Evolutionary conservation across 2,329 filamentous ascomycete species (phyloP), one percentile per base, ranked within the genome.

Genomic region (Harringtonia lauricola): DNA sequence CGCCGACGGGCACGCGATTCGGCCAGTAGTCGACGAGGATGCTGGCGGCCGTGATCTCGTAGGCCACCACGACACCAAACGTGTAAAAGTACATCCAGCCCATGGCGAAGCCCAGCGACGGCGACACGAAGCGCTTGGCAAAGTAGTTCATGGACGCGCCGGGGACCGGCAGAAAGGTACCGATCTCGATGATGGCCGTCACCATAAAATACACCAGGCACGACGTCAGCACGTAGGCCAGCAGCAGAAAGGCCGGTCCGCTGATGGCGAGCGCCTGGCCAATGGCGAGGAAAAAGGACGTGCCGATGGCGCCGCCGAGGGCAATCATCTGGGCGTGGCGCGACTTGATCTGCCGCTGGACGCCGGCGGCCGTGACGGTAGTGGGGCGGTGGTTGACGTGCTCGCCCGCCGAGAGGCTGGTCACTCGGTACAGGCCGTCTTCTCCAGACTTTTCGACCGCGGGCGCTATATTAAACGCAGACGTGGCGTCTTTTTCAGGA

Each of bases 11-110:
- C 0, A 47, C 39, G 6, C 29, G 15, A 18, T 39, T 40, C 15
- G 38, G 34, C 45, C 83, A 87, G 60, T 84, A 84, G 36, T 67
- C 39, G 42, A 58, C 48, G 33, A 84, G 63, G 43, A 74, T 73
- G 46, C 81, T 57, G 38, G 83, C 74, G 13, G 83, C 64, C 3
- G 74, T 59, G 47, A 82, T 72, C 54, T 80, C 48, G 38, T 44
- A 43, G 5, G 46, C 41, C 17, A 46, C 46, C 77, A 48, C 78
- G 43, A 71, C 67, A 18, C 65, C 66, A 21, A 67, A 64, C 39
- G 68, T 61, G 47, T 67, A 69, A 63, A 64, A 71, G 49, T 70
- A 71, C 24, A 70, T 68, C 64, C 65, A 72, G 8, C 67, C 65
- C 12, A 72, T 52, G 1, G 67, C 64, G 44, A 70, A 72, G 26